Percentiles rank a stretch among this genome's conserved stretches.
phyloP scores from a whole-genome alignment of 2,329 filamentous ascomycete species.

The Pseudopyrenochaeta lycopersici region DNA sequence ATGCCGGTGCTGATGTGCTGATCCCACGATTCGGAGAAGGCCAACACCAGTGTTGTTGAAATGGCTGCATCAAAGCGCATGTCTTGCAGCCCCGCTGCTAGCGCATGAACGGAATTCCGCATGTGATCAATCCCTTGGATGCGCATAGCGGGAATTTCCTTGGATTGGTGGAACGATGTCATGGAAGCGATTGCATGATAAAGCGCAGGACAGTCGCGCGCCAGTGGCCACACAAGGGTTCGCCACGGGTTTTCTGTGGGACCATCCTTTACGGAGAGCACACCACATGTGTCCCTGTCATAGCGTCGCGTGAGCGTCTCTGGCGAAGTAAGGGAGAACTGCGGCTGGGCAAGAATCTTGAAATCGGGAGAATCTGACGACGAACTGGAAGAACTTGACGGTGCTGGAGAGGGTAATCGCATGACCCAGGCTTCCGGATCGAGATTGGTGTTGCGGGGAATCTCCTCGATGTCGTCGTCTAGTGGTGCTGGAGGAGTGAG shows the following conservation, averaged over 20 bases:
- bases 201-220: conserved; percentile 69
- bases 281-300: conserved; percentile 72
- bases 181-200: conserved; percentile 74
- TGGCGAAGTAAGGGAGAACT: conserved; percentile 61
- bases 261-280: conserved; percentile 75
- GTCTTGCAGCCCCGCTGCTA: conserved; percentile 67
- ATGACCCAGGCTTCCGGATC: conserved; percentile 49
- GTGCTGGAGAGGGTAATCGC: conserved; percentile 47
- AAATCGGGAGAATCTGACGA: conserved; percentile 36
- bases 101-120: conserved; percentile 67
- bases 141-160: conserved; percentile 64
- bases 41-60: conserved; percentile 74
- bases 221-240: conserved; percentile 74
- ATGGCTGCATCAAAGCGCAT: conserved; percentile 73
- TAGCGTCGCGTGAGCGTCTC: conserved; percentile 72
- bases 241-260: conserved; percentile 76
- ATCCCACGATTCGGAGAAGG: conserved; percentile 77
- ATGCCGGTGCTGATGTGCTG: conserved; percentile 74
- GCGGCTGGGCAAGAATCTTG: conserved; percentile 54
- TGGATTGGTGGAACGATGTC: conserved; percentile 73
- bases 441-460: conserved; percentile 54
- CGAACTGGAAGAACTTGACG: conserved; percentile 46
- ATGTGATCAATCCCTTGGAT: conserved; percentile 74
- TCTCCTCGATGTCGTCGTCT: conserved; percentile 65
- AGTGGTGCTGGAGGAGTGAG: conserved; percentile 39